Base-by-base conservation (phyloP, 805 yeast species). In the Candida vaughaniae region DNA sequence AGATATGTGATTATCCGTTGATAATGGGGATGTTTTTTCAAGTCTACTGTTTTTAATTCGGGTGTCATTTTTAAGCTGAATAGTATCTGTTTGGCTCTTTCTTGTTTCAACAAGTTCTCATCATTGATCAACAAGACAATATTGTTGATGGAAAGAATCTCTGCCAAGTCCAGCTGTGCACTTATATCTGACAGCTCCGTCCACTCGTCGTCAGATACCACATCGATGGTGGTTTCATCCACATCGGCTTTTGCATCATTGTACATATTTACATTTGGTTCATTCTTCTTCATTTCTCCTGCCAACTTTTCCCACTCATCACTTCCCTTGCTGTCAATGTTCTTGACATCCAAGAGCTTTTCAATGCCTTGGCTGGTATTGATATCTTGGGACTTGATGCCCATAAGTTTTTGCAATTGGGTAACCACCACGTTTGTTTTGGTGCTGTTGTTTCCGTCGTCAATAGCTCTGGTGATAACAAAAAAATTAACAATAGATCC, bases 21-120 rank as follows among this genome's bases (percentile, higher is more conserved):
- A 29, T 49, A 49, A 33, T 60, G 48, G 25, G 69, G 69, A 43
- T 64, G 69, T 35, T 54, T 58, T 16, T 41, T 43, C 28, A 64
- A 48, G 38, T 60, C 49, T 5, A 63, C 56, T 14, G 53, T 46
- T 33, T 54, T 53, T 18, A 67, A 62, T 41, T 61, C 65, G 3
- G 69, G 69, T 12, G 46, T 51, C 20, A 64, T 58, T 27, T 49
- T 52, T 18, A 63, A 41, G 16, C 41, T 48, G 15, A 39, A 20
- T 12, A 55, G 46, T 8, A 63, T 45, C 7, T 46, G 49, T 27
- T 47, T 52, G 4, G 47, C 48, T 36, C 45, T 39, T 36, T 47
- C 38, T 38, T 43, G 41, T 36, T 48, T 38, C 25, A 38, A 33
- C 11, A 35, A 19, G 14, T 45, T 46, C 16, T 48, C 49, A 25